These are phyloP conservation scores for Solanum chiquidenum DNA, from an alignment of 257 asterid species.

Conservation along the genomic window DNA sequence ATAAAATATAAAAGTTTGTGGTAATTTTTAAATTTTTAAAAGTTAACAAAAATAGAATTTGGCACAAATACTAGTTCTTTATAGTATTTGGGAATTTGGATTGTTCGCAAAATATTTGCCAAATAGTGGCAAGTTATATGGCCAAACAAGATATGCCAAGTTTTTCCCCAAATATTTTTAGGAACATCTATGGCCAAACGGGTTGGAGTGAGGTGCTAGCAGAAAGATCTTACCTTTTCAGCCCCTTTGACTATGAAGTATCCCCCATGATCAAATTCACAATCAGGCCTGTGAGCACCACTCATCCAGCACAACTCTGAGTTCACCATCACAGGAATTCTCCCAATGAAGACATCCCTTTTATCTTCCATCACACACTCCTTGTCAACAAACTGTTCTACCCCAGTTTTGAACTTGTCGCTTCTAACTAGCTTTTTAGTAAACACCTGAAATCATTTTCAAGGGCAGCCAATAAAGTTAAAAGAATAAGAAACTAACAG, in stretches of 20 bases:
- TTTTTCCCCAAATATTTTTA: no score
- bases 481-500: background rate
- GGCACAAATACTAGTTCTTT: background rate
- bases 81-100: background rate
- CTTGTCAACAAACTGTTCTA: slow-evolving; percentile 36
- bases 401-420: slow-evolving; percentile 80
- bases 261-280: slow-evolving; percentile 88
- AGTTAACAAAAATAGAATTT: no score
- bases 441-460: slow-evolving; percentile 41
- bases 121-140: background rate
- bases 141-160: no score
- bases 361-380: slow-evolving; percentile 24
- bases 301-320: slow-evolving; percentile 75
- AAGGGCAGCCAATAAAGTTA: background rate
- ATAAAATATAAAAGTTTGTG: background rate
- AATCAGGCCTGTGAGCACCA: slow-evolving; percentile 38
- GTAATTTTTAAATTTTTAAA: background rate
- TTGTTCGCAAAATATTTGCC: background rate
- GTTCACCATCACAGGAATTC: slow-evolving; percentile 86
- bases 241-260: slow-evolving; percentile 92
- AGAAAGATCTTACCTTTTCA: slow-evolving; percentile 58
- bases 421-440: slow-evolving; percentile 48
- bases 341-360: slow-evolving; percentile 41
- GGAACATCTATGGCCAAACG: background rate
- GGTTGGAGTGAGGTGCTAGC: background rate